Conservation (phyloP, 192 early-diverging fungal species). For the Helicostylum pulchrum region DNA sequence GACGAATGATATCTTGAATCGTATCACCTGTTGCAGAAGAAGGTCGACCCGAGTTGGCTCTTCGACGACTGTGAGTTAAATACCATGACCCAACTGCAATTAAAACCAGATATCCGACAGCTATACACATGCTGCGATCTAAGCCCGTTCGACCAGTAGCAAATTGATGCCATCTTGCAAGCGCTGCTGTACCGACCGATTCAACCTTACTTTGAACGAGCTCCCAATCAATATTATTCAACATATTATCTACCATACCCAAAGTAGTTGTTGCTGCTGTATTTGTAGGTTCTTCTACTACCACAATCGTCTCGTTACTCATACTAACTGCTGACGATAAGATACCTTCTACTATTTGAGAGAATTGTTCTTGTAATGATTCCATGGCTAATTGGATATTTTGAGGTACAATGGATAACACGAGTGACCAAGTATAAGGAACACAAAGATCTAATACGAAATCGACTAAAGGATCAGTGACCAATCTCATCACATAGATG, state of each 20-base stretch:
- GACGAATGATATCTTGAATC: conserved; percentile 42
- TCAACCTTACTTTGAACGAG: conserved; percentile 11
- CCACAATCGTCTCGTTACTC: background rate
- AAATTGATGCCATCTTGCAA: conserved; percentile 42
- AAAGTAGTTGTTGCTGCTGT: background rate
- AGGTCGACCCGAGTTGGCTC: background rate
- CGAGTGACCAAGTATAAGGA: conserved; percentile 34
- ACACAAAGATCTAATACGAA: conserved; percentile 55
- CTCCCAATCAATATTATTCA: background rate
- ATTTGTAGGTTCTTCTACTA: background rate
- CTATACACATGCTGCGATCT: conserved; percentile 54
- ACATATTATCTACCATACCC: background rate
- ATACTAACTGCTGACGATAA: background rate
- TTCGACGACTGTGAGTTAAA: conserved; percentile 34
- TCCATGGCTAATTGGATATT: conserved; percentile 3
- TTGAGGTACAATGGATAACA: conserved; percentile 24
- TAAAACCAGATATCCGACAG: conserved; percentile 60
- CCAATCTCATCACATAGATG: conserved; percentile 51
- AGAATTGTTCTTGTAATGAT: conserved; percentile 7
- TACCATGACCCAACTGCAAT: conserved; percentile 50
- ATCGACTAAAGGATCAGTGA: conserved; percentile 75
- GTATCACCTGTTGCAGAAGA: conserved; percentile 23
- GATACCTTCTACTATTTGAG: background rate
- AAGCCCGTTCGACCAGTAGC: conserved; percentile 47
- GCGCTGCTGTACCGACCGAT: background rate